These are phyloP conservation scores for Aspergillus affinis DNA, from an alignment of 495 filamentous ascomycete genomes.

Conservation along the genomic window DNA sequence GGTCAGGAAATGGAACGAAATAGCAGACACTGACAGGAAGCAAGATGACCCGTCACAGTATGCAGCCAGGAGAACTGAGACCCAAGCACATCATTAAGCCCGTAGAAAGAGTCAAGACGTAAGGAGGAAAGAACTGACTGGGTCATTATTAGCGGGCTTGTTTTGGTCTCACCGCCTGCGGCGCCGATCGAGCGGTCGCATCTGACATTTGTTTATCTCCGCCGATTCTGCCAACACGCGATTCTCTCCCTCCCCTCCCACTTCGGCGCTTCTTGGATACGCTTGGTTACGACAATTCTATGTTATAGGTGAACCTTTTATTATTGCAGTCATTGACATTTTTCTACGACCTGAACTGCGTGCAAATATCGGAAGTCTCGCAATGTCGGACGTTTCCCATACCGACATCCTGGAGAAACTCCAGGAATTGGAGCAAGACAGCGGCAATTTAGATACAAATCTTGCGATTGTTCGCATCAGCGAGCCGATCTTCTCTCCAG, in stretches of 20 bases:
- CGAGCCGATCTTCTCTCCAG: slow-evolving; percentile 62
- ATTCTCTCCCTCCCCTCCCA: not conserved
- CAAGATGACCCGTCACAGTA: not conserved
- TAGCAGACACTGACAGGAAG: not conserved
- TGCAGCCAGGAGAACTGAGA: not conserved
- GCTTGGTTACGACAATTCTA: not conserved
- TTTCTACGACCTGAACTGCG: not conserved
- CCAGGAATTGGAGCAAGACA: slow-evolving; percentile 39
- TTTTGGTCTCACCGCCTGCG: slow-evolving; percentile 22
- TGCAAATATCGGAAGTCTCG: not conserved
- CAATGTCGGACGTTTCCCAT: slow-evolving; percentile 25
- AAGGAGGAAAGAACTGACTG: not conserved
- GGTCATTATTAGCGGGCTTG: not conserved
- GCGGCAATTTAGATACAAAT: slow-evolving; percentile 48
- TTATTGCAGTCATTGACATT: not conserved
- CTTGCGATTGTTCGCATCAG: slow-evolving; percentile 74
- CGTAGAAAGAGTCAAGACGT: not conserved
- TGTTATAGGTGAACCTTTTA: not conserved
- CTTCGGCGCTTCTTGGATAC: not conserved
- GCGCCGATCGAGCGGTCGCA: slow-evolving; percentile 15
- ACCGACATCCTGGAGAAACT: slow-evolving; percentile 39
- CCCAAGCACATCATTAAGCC: not conserved
- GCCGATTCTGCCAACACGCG: slow-evolving; percentile 18
- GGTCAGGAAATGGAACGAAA: slow-evolving; percentile 1
- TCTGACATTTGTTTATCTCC: slow-evolving; percentile 25